Evolutionary conservation across 2,329 filamentous ascomycete species (phyloP), one percentile per base, ranked within the genome.

Genomic region (Arthrobotrys iridis): DNA sequence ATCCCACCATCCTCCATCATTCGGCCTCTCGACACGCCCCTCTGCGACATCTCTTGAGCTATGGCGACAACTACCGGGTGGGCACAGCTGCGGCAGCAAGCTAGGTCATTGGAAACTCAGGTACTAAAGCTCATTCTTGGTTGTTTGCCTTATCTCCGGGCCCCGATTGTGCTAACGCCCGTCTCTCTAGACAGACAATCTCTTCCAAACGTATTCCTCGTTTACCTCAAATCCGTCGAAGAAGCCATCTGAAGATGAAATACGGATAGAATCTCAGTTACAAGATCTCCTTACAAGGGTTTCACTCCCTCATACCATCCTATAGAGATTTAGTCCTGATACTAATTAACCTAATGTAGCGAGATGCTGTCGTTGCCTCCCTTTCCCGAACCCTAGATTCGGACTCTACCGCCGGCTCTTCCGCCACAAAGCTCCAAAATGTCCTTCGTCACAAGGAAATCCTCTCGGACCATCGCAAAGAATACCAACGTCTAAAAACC

Each of bases 401-500:
- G 67, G 94, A 98, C 86, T 89, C 93, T 20, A 87, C 90, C 66
- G 88, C 96, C 73, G 93, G 91, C 58, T 90, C 93, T 46, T 98
- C 94, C 37, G 93, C 93, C 66, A 87, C 97, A n/a, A 98, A 98
- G 84, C 93, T 97, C 81, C 97, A 94, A 84, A 97, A 98, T 82
- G 89, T 99, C 37, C 87, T 92, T 72, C 90, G 96, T 28, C 92
- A 98, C 79, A 91, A 92, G 78, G 93, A 97, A 84, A 91, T 97
- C 81, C 89, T 98, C 13, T 85, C 88, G 37, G 91, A 96, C 81
- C 94, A 99, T 84, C 89, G 90, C 76, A 90, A 90, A 77, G 94
- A 98, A 82, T 88, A 97, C 37, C 83, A 85, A 3, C 91, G 93
- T 7, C 86, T 98, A 59, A 90, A 89, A 72, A 86, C 88, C 26